Base-by-base conservation (phyloP, 805 yeast genomes). In the Cyberlindnera euphorbiiphila region DNA sequence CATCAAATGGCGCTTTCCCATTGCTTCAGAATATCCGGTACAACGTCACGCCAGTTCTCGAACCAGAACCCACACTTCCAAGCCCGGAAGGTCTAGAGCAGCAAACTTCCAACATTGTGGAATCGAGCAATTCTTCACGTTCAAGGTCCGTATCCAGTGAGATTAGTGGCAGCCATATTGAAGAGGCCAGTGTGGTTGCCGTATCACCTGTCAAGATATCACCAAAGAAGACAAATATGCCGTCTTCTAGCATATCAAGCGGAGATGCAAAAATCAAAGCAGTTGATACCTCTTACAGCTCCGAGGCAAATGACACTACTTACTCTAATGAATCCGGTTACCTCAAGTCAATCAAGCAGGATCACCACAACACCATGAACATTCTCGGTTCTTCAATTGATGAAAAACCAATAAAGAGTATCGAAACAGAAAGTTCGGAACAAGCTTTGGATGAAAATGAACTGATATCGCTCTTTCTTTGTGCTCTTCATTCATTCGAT, bases 341-440 rank as follows among this genome's bases (percentile, higher is more conserved):
- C 20, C 63, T 91, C 43, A 72, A 74, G 52, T 70, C 70, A 25
- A 65, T 72, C 17, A 72, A 75, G 42, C 86, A 91, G 4, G 96
- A 89, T 59, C 68, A 68, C 32, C 65, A 74, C 46, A 76, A 87
- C 18, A 74, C 69, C 19, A 64, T 72, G 25, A 74, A 76, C 34
- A 65, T 76, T 6, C 28, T 45, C 14, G 29, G 30, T 3, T 12
- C 29, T 18, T n/a, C n/a, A n/a, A n/a, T n/a, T n/a, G n/a, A n/a
- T n/a, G n/a, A n/a, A n/a, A n/a, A n/a, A n/a, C n/a, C n/a, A n/a
- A n/a, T n/a, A n/a, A n/a, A n/a, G n/a, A n/a, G n/a, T n/a, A n/a
- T n/a, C n/a, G n/a, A n/a, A n/a, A n/a, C n/a, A n/a, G n/a, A n/a
- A n/a, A n/a, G n/a, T n/a, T n/a, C n/a, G n/a, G n/a, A n/a, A n/a